phyloP scores from a whole-genome alignment of 805 yeast species.

The Yamadazyma laniorum region DNA sequence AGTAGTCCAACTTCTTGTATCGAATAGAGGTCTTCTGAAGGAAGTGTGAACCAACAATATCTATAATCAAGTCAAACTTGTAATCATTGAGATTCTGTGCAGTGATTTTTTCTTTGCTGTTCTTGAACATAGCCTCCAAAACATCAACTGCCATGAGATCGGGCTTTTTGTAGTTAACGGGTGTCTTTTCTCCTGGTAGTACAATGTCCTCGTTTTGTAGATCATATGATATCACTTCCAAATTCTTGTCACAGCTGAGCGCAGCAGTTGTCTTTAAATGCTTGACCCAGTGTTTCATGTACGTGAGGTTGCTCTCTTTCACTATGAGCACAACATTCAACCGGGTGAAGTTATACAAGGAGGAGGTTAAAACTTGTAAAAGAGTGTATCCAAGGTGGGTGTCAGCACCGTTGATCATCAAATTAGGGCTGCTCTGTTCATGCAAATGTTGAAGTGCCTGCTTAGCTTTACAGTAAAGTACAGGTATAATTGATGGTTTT shows the following conservation, averaged over 20 bases:
- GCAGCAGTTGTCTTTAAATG: slow-evolving; percentile 14
- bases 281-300: slow-evolving; percentile 17
- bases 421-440: slow-evolving; percentile 20
- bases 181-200: slow-evolving; percentile 33
- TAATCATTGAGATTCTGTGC: slow-evolving; percentile 21
- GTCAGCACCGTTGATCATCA: slow-evolving; percentile 44
- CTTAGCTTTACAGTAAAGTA: slow-evolving; percentile 37
- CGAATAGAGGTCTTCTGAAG: slow-evolving; percentile 31
- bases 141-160: slow-evolving; percentile 38
- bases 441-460: slow-evolving; percentile 29
- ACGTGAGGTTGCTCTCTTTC: slow-evolving; percentile 19
- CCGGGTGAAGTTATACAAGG: slow-evolving; percentile 23
- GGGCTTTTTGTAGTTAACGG: slow-evolving; percentile 36
- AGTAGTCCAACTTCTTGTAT: slow-evolving; percentile 27
- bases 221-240: slow-evolving; percentile 33
- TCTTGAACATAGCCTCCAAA: slow-evolving; percentile 30
- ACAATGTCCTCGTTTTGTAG: slow-evolving; percentile 32
- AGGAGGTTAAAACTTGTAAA: slow-evolving; percentile 31
- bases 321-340: slow-evolving; percentile 33
- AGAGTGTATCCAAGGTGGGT: slow-evolving; percentile 37
- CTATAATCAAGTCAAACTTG: slow-evolving; percentile 37
- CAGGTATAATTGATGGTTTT: slow-evolving; percentile 31
- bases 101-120: slow-evolving; percentile 19
- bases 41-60: slow-evolving; percentile 39
- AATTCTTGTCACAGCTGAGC: slow-evolving; percentile 17